phyloP scores from a whole-genome alignment of 495 filamentous ascomycete species.

The Penicillium egyptiacum region DNA sequence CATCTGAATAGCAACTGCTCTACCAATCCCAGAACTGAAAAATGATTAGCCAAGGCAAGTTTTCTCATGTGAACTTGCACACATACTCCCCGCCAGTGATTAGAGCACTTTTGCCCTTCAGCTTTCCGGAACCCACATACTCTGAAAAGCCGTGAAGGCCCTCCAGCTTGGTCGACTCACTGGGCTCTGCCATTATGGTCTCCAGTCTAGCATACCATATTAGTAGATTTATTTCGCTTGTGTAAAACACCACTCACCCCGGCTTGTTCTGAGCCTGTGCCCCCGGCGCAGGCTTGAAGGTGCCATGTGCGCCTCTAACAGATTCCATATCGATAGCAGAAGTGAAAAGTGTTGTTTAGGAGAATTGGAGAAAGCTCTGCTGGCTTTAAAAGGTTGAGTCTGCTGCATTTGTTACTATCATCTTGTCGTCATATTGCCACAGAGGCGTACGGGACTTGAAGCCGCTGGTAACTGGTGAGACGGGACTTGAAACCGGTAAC shows the following conservation, averaged over 20 bases:
- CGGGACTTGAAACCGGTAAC: constrained; percentile 7
- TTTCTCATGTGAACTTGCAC: background rate
- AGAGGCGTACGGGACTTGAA: constrained; percentile 1
- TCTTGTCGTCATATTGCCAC: constrained; percentile 25
- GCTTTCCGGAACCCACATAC: constrained; percentile 45
- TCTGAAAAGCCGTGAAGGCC: constrained; percentile 33
- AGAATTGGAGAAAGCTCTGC: background rate
- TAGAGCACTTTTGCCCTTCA: constrained; percentile 47
- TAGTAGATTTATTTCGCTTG: background rate
- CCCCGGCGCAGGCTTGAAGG: constrained; percentile 24
- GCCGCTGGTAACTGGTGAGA: background rate
- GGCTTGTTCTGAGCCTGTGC: constrained; percentile 30
- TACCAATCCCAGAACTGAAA: constrained; percentile 50
- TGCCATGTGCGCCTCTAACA: constrained; percentile 23
- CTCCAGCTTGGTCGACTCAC: constrained; percentile 34
- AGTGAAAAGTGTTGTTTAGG: background rate
- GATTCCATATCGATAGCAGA: constrained; percentile 21
- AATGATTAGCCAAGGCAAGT: background rate
- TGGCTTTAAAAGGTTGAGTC: background rate
- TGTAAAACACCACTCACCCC: background rate
- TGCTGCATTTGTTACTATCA: constrained; percentile 9
- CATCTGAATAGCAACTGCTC: constrained; percentile 54
- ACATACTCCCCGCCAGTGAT: constrained; percentile 57
- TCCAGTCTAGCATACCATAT: constrained; percentile 19
- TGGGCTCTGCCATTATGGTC: constrained; percentile 21